Evolutionary conservation across 148 eudicot species (phyloP).

Genomic region (Diospyros kaki): DNA sequence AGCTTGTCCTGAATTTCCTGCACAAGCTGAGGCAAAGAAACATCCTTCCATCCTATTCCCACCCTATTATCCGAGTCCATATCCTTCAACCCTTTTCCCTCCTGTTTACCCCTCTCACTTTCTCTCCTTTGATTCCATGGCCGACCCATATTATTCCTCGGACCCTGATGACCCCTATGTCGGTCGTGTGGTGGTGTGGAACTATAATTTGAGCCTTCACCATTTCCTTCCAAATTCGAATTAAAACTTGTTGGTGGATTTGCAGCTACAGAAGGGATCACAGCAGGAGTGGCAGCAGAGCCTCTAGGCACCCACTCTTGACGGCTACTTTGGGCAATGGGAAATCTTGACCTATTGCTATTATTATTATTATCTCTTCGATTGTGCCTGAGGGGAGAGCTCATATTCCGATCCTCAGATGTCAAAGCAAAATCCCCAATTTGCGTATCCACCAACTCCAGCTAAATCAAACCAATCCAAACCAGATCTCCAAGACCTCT

Average conservation of each 20-base stretch:
- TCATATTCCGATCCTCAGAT: constrained; percentile 45
- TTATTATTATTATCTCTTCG: constrained; percentile 26
- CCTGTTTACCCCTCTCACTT: constrained; percentile 28
- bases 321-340: constrained; percentile 32
- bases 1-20: constrained; percentile 96
- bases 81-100: constrained; percentile 19
- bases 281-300: constrained; percentile 8
- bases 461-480: not conserved
- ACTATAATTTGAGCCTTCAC: constrained; percentile 19
- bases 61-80: constrained; percentile 10
- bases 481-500: not conserved
- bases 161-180: constrained; percentile 20
- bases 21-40: constrained; percentile 66
- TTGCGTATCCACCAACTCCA: not conserved
- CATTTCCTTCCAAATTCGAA: constrained; percentile 25
- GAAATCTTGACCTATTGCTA: constrained; percentile 31
- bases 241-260: constrained; percentile 17
- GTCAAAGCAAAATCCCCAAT: not conserved
- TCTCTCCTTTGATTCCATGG: constrained; percentile 41
- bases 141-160: constrained; percentile 39
- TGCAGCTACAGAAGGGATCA: constrained; percentile 18
- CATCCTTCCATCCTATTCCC: constrained; percentile 26
- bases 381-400: constrained; percentile 48
- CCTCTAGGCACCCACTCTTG: constrained; percentile 76
- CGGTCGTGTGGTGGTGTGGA: constrained; percentile 12